Conservation (phyloP, 768 basidiomycete species). For the Suillus weaverae region DNA sequence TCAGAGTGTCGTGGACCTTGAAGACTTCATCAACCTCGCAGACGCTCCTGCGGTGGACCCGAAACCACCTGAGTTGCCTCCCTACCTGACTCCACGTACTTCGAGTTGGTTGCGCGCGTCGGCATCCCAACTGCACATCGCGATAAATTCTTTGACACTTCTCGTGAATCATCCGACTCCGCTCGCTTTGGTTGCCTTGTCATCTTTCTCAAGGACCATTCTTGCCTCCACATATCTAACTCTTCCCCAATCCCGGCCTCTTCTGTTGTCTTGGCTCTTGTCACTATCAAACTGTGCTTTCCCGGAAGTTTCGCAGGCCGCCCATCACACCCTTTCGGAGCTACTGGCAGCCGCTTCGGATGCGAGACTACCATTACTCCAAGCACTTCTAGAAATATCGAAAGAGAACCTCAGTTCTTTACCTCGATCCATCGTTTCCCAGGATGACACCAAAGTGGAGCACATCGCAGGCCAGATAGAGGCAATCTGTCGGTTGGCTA, state of each 20-base stretch:
- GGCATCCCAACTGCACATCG: conserved; percentile 79
- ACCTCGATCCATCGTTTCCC: conserved; percentile 68
- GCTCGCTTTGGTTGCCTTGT: conserved; percentile 58
- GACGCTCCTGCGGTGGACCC: conserved; percentile 14
- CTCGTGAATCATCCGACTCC: conserved; percentile 73
- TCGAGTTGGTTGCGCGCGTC: conserved; percentile 81
- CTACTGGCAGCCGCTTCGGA: conserved; percentile 44
- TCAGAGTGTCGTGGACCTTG: conserved; percentile 53
- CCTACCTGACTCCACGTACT: conserved; percentile 58
- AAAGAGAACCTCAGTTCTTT: conserved; percentile 65
- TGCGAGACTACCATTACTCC: conserved; percentile 47
- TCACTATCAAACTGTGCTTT: conserved; percentile 65
- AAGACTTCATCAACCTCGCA: conserved; percentile 52
- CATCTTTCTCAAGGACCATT: conserved; percentile 52
- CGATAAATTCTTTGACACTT: conserved; percentile 72
- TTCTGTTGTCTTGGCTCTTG: conserved; percentile 72
- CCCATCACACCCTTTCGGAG: conserved; percentile 46
- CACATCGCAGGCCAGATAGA: conserved; percentile 68
- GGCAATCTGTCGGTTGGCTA: conserved; percentile 59
- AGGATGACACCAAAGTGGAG: conserved; percentile 72
- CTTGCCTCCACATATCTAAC: conserved; percentile 58
- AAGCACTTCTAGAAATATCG: conserved; percentile 61
- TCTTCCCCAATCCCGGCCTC: conserved; percentile 64
- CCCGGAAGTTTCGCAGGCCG: conserved; percentile 48
- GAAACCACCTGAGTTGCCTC: conserved; percentile 30